These are phyloP conservation scores for Infundibulicybe gibba DNA, from an alignment of 768 basidiomycete species.

Conservation along the genomic window DNA sequence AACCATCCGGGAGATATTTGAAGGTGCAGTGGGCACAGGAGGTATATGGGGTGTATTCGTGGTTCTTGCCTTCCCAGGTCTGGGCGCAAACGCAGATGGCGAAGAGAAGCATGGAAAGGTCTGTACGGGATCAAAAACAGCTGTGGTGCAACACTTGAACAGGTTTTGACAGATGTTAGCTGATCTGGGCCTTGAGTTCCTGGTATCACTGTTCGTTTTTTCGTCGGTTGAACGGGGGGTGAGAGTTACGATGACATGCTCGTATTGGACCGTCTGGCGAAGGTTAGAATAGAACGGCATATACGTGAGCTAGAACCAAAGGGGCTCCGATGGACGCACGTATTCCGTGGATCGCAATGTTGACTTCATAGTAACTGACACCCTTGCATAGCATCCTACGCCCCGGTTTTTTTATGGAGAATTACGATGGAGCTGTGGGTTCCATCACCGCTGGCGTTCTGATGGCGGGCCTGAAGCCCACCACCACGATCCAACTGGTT, in stretches of 20 bases:
- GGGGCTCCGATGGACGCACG: conserved; percentile 35
- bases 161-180: conserved; percentile 21
- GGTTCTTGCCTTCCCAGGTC: conserved; percentile 34
- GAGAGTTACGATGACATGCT: conserved; percentile 27
- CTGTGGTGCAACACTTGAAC: background rate
- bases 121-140: conserved; percentile 1
- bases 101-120: conserved; percentile 39
- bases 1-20: conserved; percentile 28
- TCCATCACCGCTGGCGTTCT: conserved; percentile 28
- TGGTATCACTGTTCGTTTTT: conserved; percentile 28
- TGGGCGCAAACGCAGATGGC: conserved; percentile 33
- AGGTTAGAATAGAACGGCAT: conserved; percentile 33
- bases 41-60: conserved; percentile 37
- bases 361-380: background rate
- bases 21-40: conserved; percentile 21
- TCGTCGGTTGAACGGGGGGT: conserved; percentile 35
- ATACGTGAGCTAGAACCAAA: conserved; percentile 22
- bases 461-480: conserved; percentile 25
- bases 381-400: conserved; percentile 27
- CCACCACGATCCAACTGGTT: conserved; percentile 27
- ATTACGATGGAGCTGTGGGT: conserved; percentile 34
- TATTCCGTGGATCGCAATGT: background rate
- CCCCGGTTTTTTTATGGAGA: conserved; percentile 42
- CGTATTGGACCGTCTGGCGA: conserved; percentile 24
- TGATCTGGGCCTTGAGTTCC: conserved; percentile 31